Evolutionary conservation across 371 early-diverging fungal species (phyloP), one percentile per base, ranked within the genome.

Genomic region (Zychaea mexicana): DNA sequence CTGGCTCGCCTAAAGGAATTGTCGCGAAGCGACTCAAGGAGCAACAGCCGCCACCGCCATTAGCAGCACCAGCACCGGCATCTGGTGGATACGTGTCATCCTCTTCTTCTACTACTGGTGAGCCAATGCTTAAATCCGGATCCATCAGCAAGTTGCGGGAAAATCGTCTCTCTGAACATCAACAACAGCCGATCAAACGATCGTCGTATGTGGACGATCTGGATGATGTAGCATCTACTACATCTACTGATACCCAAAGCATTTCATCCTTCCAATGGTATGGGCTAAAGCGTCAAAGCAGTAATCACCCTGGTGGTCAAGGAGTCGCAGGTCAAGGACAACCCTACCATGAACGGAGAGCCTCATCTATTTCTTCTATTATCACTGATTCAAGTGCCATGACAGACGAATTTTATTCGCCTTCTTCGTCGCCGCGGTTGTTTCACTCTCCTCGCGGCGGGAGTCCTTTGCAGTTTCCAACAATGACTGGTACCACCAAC

Each of bases 61-160:
- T 17, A 42, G 17, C 42, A 42, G 13, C 7, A 42, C n/a, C n/a
- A 36, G 8, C 36, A 9, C 19, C 27, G 17, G 32, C 10, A 52
- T 27, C 53, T 24, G 30, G 12, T 22, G 17, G 47, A 47, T 15
- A 22, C 27, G 9, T 38, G 38, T 5, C 33, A 32, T 39, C 38
- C 49, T 19, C 26, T 32, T 15, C 21, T 32, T 24, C n/a, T n/a
- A n/a, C n/a, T n/a, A n/a, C n/a, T n/a, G n/a, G n/a, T n/a, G 38
- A 60, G 21, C 28, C 26, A 3, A 61, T 61, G 42, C 68, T 69
- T 30, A 68, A 65, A 72, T 64, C 73, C 9, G 73, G 73, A 33
- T 72, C 73, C 4, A 63, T 72, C 42, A 65, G 65, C 5, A 69
- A 62, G 21, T 36, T 69, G 12, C 66, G 69, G 9, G 73, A 69